phyloP scores from a whole-genome alignment of 2,329 filamentous ascomycete genomes.

The Hypomyces perniciosus region DNA sequence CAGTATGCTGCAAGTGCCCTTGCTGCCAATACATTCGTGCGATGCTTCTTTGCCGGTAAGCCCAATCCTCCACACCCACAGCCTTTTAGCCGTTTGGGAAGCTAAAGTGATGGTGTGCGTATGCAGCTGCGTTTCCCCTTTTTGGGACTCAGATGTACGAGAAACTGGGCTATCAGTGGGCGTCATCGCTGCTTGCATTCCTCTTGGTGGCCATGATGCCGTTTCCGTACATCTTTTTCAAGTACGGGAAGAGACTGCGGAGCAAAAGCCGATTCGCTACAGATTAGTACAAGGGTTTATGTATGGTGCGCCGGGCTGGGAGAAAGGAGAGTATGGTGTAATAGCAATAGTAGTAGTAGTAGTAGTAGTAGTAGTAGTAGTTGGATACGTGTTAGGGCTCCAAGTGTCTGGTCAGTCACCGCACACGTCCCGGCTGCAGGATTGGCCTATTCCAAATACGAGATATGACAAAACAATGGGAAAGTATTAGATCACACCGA shows the following conservation, averaged over 20 bases:
- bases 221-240: conserved; percentile 59
- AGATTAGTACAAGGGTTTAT: conserved; percentile 15
- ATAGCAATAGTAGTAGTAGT: too few species aligned
- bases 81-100: background rate
- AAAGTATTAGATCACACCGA: conserved; percentile 9
- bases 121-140: conserved; percentile 61
- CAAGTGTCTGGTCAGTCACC: background rate
- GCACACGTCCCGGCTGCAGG: background rate
- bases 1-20: conserved; percentile 70
- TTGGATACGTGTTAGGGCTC: too few species aligned
- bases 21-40: conserved; percentile 75
- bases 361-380: too few species aligned
- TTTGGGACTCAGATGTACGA: conserved; percentile 71
- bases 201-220: conserved; percentile 56
- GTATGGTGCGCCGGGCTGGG: background rate
- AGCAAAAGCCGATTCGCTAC: conserved; percentile 49
- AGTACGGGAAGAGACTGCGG: conserved; percentile 52
- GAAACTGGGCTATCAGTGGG: conserved; percentile 65
- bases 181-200: conserved; percentile 55
- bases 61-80: background rate
- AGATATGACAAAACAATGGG: background rate
- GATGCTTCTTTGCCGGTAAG: conserved; percentile 67
- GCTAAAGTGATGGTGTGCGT: conserved; percentile 9
- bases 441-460: background rate
- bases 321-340: too few species aligned